These are phyloP conservation scores for Lyophyllum semitale DNA, from an alignment of 768 basidiomycete genomes.

Conservation along the genomic window DNA sequence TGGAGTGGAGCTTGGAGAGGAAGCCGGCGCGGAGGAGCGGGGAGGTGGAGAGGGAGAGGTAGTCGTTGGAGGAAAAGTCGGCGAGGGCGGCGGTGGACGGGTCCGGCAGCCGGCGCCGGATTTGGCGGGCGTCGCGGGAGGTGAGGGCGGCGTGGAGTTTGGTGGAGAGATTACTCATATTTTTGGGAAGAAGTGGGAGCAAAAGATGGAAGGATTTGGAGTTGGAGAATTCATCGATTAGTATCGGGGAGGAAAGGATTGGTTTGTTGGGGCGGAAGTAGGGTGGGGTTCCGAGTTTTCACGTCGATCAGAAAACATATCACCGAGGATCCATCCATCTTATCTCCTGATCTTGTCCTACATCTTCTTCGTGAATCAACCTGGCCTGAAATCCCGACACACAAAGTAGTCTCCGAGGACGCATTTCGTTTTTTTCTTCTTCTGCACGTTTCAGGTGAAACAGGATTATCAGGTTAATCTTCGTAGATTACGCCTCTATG, in stretches of 20 bases:
- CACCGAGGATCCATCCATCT: no score
- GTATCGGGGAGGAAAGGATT: neutral
- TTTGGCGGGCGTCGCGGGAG: conserved; percentile 66
- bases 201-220: conserved; percentile 4
- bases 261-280: neutral
- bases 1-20: conserved; percentile 48
- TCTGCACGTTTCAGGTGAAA: no score
- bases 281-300: neutral
- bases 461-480: no score
- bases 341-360: no score
- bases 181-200: conserved; percentile 12
- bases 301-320: no score
- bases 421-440: no score
- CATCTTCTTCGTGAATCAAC: no score
- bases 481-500: no score
- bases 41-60: conserved; percentile 78
- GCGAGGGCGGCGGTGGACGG: conserved; percentile 35
- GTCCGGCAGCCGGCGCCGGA: conserved; percentile 69
- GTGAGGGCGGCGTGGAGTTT: conserved; percentile 54
- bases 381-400: no score
- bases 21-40: conserved; percentile 56
- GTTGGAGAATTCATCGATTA: neutral
- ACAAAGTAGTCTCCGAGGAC: no score
- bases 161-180: conserved; percentile 30
- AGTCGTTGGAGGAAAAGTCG: conserved; percentile 92